phyloP scores from a whole-genome alignment of 441 rosid genomes.

The Corymbia citriodora region DNA sequence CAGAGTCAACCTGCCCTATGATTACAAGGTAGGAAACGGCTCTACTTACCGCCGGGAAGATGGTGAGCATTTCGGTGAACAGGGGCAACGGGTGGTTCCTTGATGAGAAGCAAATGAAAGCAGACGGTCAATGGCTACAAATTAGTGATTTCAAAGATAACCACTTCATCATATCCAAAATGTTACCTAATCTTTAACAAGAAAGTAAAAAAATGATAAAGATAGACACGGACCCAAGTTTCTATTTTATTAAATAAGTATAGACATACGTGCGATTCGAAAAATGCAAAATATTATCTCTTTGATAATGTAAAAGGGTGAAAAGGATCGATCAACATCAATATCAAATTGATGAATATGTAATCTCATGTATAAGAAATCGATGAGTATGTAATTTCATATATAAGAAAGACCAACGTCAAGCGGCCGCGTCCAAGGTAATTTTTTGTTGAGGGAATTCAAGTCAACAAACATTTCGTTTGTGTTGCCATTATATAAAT shows the following conservation, averaged over 20 bases:
- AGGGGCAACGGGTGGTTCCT: not conserved
- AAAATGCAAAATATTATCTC: accelerated
- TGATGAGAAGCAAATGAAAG: not conserved
- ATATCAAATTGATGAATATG: not conserved
- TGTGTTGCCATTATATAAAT: not conserved
- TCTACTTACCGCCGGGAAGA: slow-evolving; percentile 2
- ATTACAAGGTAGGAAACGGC: not conserved
- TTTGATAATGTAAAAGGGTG: accelerated
- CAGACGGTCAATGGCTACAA: not conserved
- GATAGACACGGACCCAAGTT: not conserved
- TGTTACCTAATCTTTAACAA: not conserved
- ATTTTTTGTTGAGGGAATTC: too few species aligned
- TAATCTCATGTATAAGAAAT: accelerated
- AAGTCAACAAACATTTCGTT: not conserved
- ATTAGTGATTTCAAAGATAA: not conserved
- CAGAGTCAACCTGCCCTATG: not conserved
- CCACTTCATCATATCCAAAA: not conserved
- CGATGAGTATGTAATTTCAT: accelerated
- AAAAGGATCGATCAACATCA: accelerated
- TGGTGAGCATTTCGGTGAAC: not conserved
- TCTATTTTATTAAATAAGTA: not conserved
- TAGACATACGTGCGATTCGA: accelerated
- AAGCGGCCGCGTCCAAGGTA: accelerated
- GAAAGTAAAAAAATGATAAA: not conserved
- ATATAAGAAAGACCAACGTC: not conserved